Percentiles rank a stretch among this genome's conserved stretches.
Evolutionary conservation across 805 yeast genomes (phyloP).

Genomic region (Kluyveromyces nonfermentans): DNA sequence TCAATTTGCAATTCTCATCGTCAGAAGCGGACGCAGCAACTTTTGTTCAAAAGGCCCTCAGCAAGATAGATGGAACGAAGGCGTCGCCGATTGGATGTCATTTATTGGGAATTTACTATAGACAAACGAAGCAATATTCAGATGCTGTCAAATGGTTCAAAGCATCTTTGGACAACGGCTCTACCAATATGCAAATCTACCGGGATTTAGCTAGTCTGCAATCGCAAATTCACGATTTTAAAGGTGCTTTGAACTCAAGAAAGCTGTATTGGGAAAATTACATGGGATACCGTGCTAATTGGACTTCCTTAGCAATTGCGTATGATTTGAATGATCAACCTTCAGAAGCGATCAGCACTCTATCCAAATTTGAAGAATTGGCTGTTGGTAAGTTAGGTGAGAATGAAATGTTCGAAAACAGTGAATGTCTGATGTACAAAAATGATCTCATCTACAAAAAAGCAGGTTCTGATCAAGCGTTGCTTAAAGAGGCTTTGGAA

Average conservation of each 20-base stretch:
- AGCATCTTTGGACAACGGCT: conserved; percentile 66
- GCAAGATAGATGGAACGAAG: conserved; percentile 38
- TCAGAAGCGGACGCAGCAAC: conserved; percentile 55
- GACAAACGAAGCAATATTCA: conserved; percentile 55
- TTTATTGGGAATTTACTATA: conserved; percentile 74
- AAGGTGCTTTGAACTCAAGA: conserved; percentile 52
- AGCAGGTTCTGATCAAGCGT: conserved; percentile 39
- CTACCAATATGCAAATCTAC: conserved; percentile 66
- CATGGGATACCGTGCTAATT: conserved; percentile 79
- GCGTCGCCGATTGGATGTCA: conserved; percentile 70
- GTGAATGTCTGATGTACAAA: conserved; percentile 71
- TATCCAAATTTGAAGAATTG: conserved; percentile 65
- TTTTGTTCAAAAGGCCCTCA: conserved; percentile 51
- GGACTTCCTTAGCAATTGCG: conserved; percentile 85
- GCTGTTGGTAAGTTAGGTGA: conserved; percentile 60
- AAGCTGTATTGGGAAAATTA: conserved; percentile 58
- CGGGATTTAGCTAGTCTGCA: conserved; percentile 77
- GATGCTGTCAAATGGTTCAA: conserved; percentile 75
- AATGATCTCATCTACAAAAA: conserved; percentile 52
- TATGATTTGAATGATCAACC: conserved; percentile 65
- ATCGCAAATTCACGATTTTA: conserved; percentile 68
- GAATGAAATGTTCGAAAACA: conserved; percentile 63
- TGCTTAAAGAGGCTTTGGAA: conserved; percentile 50
- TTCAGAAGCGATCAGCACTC: conserved; percentile 59
- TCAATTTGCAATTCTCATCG: conserved; percentile 48